phyloP scores from a whole-genome alignment of 2,329 filamentous ascomycete genomes.

The Emmonsiellopsis sp. region DNA sequence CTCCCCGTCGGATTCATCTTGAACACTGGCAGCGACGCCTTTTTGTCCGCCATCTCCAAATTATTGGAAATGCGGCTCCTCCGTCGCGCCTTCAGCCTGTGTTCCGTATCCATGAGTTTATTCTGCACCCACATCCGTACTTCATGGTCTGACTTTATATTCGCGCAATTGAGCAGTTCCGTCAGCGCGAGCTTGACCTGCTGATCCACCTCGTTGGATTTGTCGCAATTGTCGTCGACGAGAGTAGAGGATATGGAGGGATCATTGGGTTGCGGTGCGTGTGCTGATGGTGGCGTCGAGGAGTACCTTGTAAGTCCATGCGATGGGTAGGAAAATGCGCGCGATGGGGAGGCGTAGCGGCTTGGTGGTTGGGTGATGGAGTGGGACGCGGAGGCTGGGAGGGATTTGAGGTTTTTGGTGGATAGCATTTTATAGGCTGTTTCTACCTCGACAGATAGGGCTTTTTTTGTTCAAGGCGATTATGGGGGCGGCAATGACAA shows the following conservation, averaged over 20 bases:
- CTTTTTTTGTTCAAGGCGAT: not conserved
- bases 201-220: slow-evolving; percentile 10
- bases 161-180: slow-evolving; percentile 11
- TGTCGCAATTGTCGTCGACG: slow-evolving; percentile 5
- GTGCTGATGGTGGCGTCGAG: slow-evolving; percentile 10
- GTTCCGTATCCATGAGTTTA: slow-evolving; percentile 13
- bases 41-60: not conserved
- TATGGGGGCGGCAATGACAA: too few species aligned
- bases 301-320: slow-evolving; percentile 5
- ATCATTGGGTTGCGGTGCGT: slow-evolving; percentile 1
- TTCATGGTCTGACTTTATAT: slow-evolving; percentile 12
- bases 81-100: slow-evolving; percentile 12
- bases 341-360: slow-evolving; percentile 5
- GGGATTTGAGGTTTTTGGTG: slow-evolving; percentile 3
- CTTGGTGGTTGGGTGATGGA: slow-evolving; percentile 9
- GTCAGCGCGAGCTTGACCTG: slow-evolving; percentile 13
- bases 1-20: not conserved
- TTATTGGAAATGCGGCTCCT: slow-evolving; percentile 7
- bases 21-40: not conserved
- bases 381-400: slow-evolving; percentile 2
- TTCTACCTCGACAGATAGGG: not conserved
- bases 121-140: slow-evolving; percentile 14
- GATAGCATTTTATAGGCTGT: slow-evolving; percentile 5
- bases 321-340: not conserved
- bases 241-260: slow-evolving; percentile 2